A percentile compares a stretch with the other conserved stretches of the same genome.
Evolutionary conservation across 2,329 filamentous ascomycete genomes (phyloP).

Genomic region (Coniochaeta hoffmannii): DNA sequence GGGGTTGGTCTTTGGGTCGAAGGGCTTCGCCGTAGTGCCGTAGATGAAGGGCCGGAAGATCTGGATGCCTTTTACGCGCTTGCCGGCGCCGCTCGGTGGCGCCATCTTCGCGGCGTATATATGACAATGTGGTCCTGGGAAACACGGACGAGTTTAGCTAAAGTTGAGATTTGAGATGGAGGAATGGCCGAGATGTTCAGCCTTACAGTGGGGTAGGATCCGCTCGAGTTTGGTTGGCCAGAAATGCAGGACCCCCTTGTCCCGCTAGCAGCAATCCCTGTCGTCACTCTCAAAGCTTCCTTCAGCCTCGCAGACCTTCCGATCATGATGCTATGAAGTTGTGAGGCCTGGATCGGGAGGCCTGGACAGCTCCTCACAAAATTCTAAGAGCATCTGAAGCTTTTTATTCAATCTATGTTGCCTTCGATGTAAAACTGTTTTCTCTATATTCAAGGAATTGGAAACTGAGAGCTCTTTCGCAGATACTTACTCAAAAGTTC

Average conservation of each 20-base stretch:
- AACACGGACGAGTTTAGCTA: background rate
- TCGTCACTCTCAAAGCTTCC: background rate
- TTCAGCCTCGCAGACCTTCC: slow-evolving; percentile 2
- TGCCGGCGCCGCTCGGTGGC: slow-evolving; percentile 48
- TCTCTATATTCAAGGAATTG: too few relatives aligned
- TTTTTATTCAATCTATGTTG: background rate
- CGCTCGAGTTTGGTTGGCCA: background rate
- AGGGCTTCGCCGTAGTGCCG: slow-evolving; percentile 72
- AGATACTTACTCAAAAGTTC: background rate
- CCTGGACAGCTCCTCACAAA: background rate
- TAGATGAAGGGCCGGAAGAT: slow-evolving; percentile 62
- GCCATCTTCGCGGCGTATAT: slow-evolving; percentile 37
- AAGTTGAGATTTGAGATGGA: slow-evolving; percentile 1
- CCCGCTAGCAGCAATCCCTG: background rate
- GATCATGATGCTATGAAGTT: slow-evolving; percentile 2
- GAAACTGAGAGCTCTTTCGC: background rate
- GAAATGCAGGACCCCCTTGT: background rate
- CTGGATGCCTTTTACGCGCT: slow-evolving; percentile 60
- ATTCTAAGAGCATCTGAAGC: background rate
- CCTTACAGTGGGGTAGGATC: background rate
- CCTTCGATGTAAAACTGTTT: background rate
- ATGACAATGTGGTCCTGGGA: slow-evolving; percentile 4
- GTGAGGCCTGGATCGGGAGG: background rate
- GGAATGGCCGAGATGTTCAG: background rate
- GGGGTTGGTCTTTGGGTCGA: slow-evolving; percentile 70